Evolutionary conservation across 2,329 filamentous ascomycete genomes (phyloP), one percentile per base, ranked within the genome.

Genomic region (Hymenoscyphus linearis): DNA sequence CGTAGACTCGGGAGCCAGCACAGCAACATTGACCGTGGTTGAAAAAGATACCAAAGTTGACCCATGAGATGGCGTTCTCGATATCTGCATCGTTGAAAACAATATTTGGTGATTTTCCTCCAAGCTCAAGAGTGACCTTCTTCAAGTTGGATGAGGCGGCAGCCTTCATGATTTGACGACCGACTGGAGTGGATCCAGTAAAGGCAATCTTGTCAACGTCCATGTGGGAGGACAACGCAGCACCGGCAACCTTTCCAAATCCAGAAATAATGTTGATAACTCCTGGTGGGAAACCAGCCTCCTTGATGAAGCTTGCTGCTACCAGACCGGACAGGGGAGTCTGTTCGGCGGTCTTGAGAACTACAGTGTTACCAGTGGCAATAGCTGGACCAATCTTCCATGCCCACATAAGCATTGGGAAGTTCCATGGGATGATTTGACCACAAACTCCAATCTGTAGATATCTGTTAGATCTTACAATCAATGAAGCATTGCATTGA

Each of bases 371-470:
- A 72, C 84, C 84, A 64, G 78, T 77, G 59, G 83, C 83, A 67
- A 86, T 73, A 62, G 83, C 83, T 60, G 83, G 83, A 63, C 80
- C 83, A 70, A 85, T 83, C 80, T 90, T 90, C 87, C 87, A 89
- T 64, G 62, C 56, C 78, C 74, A 84, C 85, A 88, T 87, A 67
- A 84, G 80, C 26, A 88, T 74, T 25, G 85, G 85, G 77, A 87
- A 89, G 76, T 88, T 89, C 85, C 85, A 88, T 63, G 86, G 86
- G 68, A 89, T 89, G 69, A 89, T 89, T 75, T 89, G 86, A 73
- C 84, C 87, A 71, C 86, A 87, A 59, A 88, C 85, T 74, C 85
- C 85, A 69, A 85, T 79, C 72, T 74, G 22, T 12, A 34, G 36
- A 44, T 58, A 37, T 2, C 6, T 22, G 40, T 47, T 47, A 47